Evolutionary conservation across 768 basidiomycete genomes (phyloP).

Genomic region (Paxillus rubicundulus): DNA sequence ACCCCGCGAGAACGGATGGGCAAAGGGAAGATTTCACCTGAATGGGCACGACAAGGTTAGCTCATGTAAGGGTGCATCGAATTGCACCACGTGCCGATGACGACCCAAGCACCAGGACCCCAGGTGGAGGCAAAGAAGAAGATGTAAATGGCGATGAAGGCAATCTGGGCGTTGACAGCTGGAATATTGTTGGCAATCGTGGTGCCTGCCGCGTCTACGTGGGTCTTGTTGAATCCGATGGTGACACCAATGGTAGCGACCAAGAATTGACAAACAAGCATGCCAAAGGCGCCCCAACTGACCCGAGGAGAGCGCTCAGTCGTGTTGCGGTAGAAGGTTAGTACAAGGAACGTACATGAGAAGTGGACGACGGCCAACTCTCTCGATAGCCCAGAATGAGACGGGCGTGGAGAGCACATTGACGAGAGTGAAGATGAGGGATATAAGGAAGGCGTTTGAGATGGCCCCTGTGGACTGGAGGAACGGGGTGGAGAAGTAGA

Average conservation of each 20-base stretch:
- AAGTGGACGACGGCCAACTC: constrained; percentile 77
- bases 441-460: constrained; percentile 47
- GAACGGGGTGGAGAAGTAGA: constrained; percentile 71
- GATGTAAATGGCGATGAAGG: constrained; percentile 52
- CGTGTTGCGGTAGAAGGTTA: not conserved
- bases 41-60: constrained; percentile 43
- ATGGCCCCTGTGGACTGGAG: constrained; percentile 57
- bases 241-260: constrained; percentile 65
- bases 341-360: constrained; percentile 14
- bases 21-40: constrained; percentile 80
- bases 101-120: constrained; percentile 64
- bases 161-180: constrained; percentile 63
- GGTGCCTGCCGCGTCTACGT: constrained; percentile 7
- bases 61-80: not conserved
- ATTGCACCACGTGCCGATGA: constrained; percentile 24
- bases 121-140: constrained; percentile 48
- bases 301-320: not conserved
- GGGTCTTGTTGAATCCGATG: constrained; percentile 32
- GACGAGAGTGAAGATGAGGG: constrained; percentile 71
- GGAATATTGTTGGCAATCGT: constrained; percentile 38
- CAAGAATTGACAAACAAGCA: constrained; percentile 84
- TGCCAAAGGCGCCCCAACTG: constrained; percentile 69
- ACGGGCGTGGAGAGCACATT: constrained; percentile 77
- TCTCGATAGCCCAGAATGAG: constrained; percentile 80
- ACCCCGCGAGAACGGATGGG: constrained; percentile 81